Evolutionary conservation across 306 rosid species (phyloP), one percentile per base, ranked within the genome.

Genomic region (Citrullus amarus): DNA sequence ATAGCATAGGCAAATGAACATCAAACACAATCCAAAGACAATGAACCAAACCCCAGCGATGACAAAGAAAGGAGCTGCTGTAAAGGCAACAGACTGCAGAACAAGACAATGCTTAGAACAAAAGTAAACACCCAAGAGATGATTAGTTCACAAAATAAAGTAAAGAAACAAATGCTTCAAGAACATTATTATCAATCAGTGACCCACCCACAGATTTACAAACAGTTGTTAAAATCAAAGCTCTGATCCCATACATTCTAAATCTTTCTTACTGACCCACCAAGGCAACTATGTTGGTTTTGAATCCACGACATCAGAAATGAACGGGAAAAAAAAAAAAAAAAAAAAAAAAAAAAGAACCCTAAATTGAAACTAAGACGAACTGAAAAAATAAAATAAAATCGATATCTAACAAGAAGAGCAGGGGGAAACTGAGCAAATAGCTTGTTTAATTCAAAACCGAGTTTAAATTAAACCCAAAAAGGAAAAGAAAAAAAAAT

Each of bases 21-120:
- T 28, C 50, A 89, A 54, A 81, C 54, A 25, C 22, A 84, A 6
- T 25, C 63, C 84, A 15, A 85, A 78, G 16, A 88, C 84, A 61
- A 84, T 38, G 79, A 92, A 90, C 97, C 97, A 92, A 20, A 86
- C 20, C 6, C 83, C 87, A 60, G 93, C 91, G 53, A 89, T 51
- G 69, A 79, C 73, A 77, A 90, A 85, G 65, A 92, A 28, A 7
- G 96, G 93, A 73, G 82, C 88, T 20, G 91, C 96, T 16, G 91
- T 86, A 25, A 59, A 89, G 66, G 83, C 88, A 78, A 83, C 93
- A 39, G 96, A 92, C 97, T 92, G 92, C 84, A 86, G 83, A 72
- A 58, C 63, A 51, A 60, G 30, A 39, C 36, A 78, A 48, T 39
- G 17, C 61, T 28, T 25, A 12, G 79, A 38, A 50, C 34, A 51